Evolutionary conservation across 345 rosid species (phyloP), one percentile per base, ranked within the genome.

Genomic region (Toxicodendron radicans): DNA sequence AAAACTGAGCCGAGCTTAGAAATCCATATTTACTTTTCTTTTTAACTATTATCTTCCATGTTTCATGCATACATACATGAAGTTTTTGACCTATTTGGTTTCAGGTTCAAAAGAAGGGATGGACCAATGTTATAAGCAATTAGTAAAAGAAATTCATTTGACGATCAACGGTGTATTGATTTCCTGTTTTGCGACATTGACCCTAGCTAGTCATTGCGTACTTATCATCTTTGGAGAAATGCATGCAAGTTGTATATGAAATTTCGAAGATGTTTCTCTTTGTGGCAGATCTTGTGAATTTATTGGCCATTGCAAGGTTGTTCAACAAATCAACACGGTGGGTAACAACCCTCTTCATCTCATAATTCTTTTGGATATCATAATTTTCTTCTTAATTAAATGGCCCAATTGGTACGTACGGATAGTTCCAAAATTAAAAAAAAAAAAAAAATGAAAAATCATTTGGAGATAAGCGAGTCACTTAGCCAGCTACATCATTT

Each of bases 201-300:
- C 60, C 72, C 24, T 14, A 32, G 1, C 35, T 32, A 54, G 18
- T 53, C 72, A 27, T 35, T 27, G 35, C 30, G 32, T 54, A 43
- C 9, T n/a, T n/a, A 63, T 38, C 23, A 16, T 38, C 41, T 13
- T 17, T 38, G 67, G 30, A 33, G 61, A 57, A 27, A 57, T 56
- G 52, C 61, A 57, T 56, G 52, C 61, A 56, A 41, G 64, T 14
- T 35, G 64, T 52, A 51, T 16, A 51, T 7, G 21, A 38, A 58
- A 10, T 6, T 70, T 70, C 65, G 35, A 58, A 71, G 74, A 5
- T 58, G 45, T 52, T 58, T 58, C 64, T 43, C 35, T 13, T 14
- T 23, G 33, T 58, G 21, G 35, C 53, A 58, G 58, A 35, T 41
- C 20, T n/a, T 32, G 1, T n/a, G 12, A 24, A 18, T 52, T 10